Conservation (phyloP, 192 early-diverging fungal species). For the Pilobolus umbonatus region DNA sequence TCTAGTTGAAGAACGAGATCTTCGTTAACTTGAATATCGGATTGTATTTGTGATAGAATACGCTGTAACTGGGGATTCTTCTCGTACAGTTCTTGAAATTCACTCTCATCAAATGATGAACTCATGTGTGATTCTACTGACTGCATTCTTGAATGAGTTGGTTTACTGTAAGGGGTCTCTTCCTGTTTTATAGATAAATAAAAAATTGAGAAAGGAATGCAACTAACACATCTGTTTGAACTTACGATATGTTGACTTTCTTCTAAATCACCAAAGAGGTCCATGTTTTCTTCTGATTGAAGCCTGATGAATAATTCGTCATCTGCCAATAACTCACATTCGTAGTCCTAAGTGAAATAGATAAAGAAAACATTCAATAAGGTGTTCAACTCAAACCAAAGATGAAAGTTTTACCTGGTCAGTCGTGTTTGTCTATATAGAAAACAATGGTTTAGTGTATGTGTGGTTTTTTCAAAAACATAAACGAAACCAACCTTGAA, state of each 20-base stretch:
- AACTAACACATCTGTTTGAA: not conserved
- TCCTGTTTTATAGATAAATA: not conserved
- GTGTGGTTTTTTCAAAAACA: not conserved
- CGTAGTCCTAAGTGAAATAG: not conserved
- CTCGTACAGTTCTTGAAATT: not conserved
- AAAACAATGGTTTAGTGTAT: not conserved
- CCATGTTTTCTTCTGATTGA: constrained; percentile 15
- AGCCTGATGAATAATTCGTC: constrained; percentile 17
- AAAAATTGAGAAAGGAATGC: not conserved
- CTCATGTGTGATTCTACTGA: not conserved
- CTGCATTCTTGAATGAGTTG: not conserved
- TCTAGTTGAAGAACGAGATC: constrained; percentile 53
- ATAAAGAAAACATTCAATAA: too few relatives aligned
- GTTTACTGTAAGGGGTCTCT: not conserved
- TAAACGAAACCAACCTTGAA: not conserved
- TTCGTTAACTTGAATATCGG: constrained; percentile 53
- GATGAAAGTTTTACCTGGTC: not conserved
- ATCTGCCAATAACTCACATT: constrained; percentile 15
- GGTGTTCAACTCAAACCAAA: too few relatives aligned
- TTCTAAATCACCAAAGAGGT: constrained; percentile 10
- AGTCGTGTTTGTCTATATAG: not conserved
- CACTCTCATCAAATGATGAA: not conserved
- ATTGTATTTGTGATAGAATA: constrained; percentile 50
- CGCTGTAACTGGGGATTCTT: constrained; percentile 22
- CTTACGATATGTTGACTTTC: not conserved